A percentile compares a stretch with the other conserved stretches of the same genome.
Conservation (phyloP, 768 basidiomycete species). For the Hortiboletus flavorubellus region DNA sequence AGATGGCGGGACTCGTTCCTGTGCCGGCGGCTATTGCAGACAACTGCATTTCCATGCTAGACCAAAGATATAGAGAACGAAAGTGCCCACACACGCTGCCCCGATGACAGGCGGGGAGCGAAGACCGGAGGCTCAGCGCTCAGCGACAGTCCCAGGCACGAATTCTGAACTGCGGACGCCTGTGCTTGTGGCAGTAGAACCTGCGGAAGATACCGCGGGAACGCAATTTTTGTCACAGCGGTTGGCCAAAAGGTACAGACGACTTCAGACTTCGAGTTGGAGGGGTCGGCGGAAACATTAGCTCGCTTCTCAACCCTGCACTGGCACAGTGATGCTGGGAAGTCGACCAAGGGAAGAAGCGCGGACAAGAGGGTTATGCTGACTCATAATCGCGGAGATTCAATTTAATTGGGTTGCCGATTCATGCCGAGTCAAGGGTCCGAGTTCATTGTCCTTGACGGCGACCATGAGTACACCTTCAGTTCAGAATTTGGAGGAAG, state of each 20-base stretch:
- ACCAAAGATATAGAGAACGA: no score
- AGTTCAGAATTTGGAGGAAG: constrained; percentile 44
- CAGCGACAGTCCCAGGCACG: neutral
- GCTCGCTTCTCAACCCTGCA: neutral
- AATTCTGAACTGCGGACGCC: neutral
- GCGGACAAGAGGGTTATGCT: neutral
- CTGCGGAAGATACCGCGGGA: neutral
- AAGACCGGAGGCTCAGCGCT: no score
- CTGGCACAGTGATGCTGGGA: constrained; percentile 9
- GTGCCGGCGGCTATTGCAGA: neutral
- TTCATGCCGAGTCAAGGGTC: constrained; percentile 1
- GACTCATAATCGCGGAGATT: constrained; percentile 24
- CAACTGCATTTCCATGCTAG: no score
- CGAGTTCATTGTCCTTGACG: neutral
- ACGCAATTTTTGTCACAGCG: neutral
- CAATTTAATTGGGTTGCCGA: constrained; percentile 14
- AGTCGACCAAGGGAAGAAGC: neutral
- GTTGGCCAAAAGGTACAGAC: neutral
- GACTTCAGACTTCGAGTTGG: neutral
- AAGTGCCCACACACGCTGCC: no score
- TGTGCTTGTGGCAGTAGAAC: constrained; percentile 3
- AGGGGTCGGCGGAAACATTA: no score
- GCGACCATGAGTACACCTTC: constrained; percentile 31
- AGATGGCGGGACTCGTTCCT: neutral
- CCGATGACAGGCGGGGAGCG: no score